A percentile compares a stretch with the other conserved stretches of the same genome.
Conservation (phyloP, 2,329 filamentous ascomycete species). For the Orbilia ellipsospora region DNA sequence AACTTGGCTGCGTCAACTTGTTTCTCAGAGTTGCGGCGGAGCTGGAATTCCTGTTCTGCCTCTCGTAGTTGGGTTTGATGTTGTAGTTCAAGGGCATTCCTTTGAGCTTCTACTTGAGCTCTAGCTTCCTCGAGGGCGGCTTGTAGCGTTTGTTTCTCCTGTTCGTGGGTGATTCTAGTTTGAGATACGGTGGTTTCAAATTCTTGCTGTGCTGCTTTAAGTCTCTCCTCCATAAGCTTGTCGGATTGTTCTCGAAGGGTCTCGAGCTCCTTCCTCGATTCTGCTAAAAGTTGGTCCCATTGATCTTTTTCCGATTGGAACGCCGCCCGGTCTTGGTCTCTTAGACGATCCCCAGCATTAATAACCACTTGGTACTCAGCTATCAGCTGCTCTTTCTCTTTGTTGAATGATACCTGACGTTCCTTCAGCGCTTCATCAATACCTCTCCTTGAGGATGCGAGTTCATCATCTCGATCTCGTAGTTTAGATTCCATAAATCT, state of each 20-base stretch:
- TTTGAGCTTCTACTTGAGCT: constrained; percentile 23
- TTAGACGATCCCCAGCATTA: constrained; percentile 34
- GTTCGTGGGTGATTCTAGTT: neutral
- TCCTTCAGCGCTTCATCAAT: constrained; percentile 20
- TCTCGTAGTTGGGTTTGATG: constrained; percentile 32
- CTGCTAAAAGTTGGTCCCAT: constrained; percentile 22
- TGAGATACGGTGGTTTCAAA: constrained; percentile 13
- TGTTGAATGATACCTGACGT: constrained; percentile 23
- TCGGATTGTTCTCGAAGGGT: constrained; percentile 12
- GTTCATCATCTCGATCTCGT: constrained; percentile 26
- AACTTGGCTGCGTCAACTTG: constrained; percentile 31
- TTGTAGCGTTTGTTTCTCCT: constrained; percentile 34
- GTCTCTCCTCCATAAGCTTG: constrained; percentile 12
- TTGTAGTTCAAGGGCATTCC: constrained; percentile 28
- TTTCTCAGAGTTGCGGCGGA: constrained; percentile 23
- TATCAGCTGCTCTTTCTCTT: constrained; percentile 43
- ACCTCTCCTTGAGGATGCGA: constrained; percentile 13
- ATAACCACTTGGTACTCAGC: constrained; percentile 49
- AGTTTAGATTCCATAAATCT: constrained; percentile 14
- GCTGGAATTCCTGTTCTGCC: constrained; percentile 36
- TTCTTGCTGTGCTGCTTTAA: constrained; percentile 17
- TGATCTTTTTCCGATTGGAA: constrained; percentile 36
- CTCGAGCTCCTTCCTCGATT: constrained; percentile 23
- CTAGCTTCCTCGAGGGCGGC: constrained; percentile 31
- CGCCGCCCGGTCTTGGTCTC: constrained; percentile 32